A percentile compares a stretch with the other conserved stretches of the same genome.
Conservation (phyloP, 176 grass and related monocot species). For the Leersia perrieri region DNA sequence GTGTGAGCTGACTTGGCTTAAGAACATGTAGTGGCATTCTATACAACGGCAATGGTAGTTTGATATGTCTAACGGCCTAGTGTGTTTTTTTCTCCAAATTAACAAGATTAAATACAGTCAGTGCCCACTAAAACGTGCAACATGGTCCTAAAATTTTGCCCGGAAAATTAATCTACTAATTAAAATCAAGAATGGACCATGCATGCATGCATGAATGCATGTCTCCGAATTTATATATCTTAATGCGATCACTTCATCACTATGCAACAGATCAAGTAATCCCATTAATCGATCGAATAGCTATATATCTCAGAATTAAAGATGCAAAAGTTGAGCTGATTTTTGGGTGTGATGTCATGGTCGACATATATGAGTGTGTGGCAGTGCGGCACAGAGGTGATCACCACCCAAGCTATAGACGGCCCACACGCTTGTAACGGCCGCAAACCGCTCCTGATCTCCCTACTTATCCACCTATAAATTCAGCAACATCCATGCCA, state of each 20-base stretch:
- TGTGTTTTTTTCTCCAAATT: neutral
- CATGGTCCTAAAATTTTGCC: neutral
- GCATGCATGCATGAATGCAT: neutral
- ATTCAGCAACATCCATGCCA: neutral
- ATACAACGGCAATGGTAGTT: neutral
- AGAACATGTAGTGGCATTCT: neutral
- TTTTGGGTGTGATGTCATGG: neutral
- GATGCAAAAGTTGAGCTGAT: neutral
- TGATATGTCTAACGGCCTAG: neutral
- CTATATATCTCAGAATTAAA: neutral
- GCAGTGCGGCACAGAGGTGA: conserved; percentile 20
- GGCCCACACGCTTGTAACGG: neutral
- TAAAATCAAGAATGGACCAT: neutral
- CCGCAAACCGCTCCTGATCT: neutral
- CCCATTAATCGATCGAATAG: neutral
- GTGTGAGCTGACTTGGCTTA: neutral
- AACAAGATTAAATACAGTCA: neutral
- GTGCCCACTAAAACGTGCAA: neutral
- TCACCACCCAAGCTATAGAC: conserved; percentile 8
- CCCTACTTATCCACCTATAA: neutral
- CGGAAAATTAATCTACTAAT: neutral
- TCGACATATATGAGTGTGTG: neutral
- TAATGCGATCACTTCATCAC: neutral
- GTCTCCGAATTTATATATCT: neutral
- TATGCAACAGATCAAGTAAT: neutral